A percentile compares a stretch with the other conserved stretches of the same genome.
Conservation (phyloP, 495 filamentous ascomycete genomes). For the Xylaria bambusicola region DNA sequence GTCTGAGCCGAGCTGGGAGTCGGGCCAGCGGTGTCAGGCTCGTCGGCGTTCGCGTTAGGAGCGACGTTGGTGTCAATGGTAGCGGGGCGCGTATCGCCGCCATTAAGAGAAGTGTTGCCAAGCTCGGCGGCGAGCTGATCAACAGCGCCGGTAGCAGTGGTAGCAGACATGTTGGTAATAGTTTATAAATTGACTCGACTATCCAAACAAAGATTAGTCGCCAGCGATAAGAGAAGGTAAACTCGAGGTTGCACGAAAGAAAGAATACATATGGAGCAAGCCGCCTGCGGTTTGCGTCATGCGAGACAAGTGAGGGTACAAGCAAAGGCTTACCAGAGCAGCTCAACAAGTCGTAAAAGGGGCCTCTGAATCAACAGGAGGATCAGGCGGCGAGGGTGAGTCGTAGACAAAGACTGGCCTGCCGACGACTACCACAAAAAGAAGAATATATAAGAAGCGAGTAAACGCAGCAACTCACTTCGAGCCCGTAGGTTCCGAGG, state of each 20-base stretch:
- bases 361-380: not conserved
- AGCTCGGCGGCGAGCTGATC: constrained; percentile 69
- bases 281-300: not conserved
- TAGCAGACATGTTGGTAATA: constrained; percentile 62
- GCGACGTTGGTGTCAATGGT: constrained; percentile 69
- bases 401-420: not conserved
- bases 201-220: not conserved
- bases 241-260: not conserved
- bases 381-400: not conserved
- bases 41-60: constrained; percentile 46
- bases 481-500: not conserved
- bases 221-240: not conserved
- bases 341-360: not conserved
- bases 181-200: constrained; percentile 8
- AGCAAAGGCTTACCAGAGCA: not conserved
- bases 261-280: not conserved
- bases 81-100: constrained; percentile 58
- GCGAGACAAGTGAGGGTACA: not conserved
- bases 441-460: not conserved
- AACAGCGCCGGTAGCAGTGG: constrained; percentile 62
- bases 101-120: constrained; percentile 61
- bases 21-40: constrained; percentile 59
- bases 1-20: constrained; percentile 72
- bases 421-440: not conserved
- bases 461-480: constrained; percentile 14